Conservation (phyloP, 495 filamentous ascomycete genomes). For the Penicillium egyptiacum region DNA sequence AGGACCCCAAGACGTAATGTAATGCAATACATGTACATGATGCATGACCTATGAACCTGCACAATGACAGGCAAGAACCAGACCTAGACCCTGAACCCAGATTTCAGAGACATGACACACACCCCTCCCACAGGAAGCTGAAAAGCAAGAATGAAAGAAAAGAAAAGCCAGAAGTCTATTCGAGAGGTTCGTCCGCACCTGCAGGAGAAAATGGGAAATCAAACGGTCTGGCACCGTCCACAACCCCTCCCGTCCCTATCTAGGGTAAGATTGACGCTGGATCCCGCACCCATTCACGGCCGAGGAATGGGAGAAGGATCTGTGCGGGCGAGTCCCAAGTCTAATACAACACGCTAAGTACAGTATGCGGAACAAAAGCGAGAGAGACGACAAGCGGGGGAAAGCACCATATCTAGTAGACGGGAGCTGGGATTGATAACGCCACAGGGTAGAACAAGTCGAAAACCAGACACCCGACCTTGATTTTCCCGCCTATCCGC, state of each 20-base stretch:
- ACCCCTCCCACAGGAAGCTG: neutral
- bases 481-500: neutral
- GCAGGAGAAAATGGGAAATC: constrained; percentile 14
- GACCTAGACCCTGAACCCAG: neutral
- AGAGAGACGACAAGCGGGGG: neutral
- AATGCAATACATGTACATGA: constrained; percentile 5
- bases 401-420: too few relatives aligned
- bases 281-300: too few relatives aligned
- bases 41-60: constrained; percentile 1
- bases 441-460: too few relatives aligned
- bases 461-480: too few relatives aligned
- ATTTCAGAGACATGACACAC: constrained; percentile 1
- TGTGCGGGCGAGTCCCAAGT: neutral
- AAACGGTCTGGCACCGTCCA: constrained; percentile 15
- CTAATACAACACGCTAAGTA: too few relatives aligned
- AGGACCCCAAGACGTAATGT: neutral
- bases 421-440: too few relatives aligned
- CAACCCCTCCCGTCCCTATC: neutral
- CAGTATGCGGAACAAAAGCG: neutral
- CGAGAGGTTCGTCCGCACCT: constrained; percentile 27
- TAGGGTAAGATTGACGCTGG: neutral
- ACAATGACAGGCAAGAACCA: neutral
- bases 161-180: constrained; percentile 16
- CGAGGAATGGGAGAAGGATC: too few relatives aligned
- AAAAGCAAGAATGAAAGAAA: neutral